Base-by-base conservation (phyloP, 2,329 filamentous ascomycete species). In the Xylaria sp. region DNA sequence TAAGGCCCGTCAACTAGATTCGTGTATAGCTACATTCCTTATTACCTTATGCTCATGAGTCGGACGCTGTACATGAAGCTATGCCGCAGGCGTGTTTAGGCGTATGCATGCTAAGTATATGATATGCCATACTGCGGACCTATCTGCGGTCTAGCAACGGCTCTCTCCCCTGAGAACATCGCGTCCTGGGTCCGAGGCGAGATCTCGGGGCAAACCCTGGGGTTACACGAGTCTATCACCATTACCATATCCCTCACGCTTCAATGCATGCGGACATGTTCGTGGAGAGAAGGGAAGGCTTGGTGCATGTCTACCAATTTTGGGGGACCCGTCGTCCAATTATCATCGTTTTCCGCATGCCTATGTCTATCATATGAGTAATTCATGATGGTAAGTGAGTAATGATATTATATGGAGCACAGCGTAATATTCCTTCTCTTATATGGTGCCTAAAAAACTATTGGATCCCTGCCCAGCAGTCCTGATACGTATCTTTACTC, bases 141-240 rank as follows among this genome's bases (percentile, higher is more conserved):
- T 65, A 54, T 54, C 56, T 41, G 59, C 41, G 50, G 41, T 60
- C 58, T 50, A 46, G 41, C 18, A 51, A 34, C 48, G 55, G 58
- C 63, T 51, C 15, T 34, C 44, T 37, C 54, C 41, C 34, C 51
- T 31, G 15, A 23, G 57, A 46, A 52, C 31, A 52, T 46, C 28
- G 37, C 58, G 34, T 34, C 23, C 58, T 46, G 58, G 63, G 58
- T 59, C 67, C 63, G 63, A 69, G 46, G 52, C 63, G 52, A 69
- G 63, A 69, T 59, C 56, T 66, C 46, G 58, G 67, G 63, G 18
- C 39, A 58, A 50, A 25, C 46, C 44, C 28, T 61, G 23, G 51
- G 34, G 66, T 66, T 39, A 18, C 63, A 69, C 34, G 2, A 41
- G 20, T 39, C 23, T 39, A 12, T 54, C 34, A 41, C 31, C n/a